phyloP scores from a whole-genome alignment of 1,284 basidiomycete genomes.

The Mixia osmundae region DNA sequence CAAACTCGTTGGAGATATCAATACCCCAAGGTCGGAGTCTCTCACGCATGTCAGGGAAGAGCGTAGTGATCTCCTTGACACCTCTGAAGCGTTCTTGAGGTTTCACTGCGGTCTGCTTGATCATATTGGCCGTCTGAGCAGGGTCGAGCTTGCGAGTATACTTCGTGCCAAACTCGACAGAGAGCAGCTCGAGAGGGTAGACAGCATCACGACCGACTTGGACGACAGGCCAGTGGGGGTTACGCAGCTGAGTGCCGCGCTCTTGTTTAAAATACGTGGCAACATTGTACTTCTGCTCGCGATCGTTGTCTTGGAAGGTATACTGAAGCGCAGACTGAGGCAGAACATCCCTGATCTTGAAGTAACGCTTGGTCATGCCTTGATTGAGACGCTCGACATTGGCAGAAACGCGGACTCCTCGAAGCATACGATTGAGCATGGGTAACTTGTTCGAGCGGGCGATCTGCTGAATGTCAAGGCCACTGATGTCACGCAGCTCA shows the following conservation, averaged over 20 bases:
- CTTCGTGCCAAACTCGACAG: constrained; percentile 10
- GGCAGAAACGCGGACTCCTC: neutral
- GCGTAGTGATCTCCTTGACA: no score
- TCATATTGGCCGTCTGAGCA: constrained; percentile 10
- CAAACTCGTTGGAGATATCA: constrained; percentile 2
- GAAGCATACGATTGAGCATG: neutral
- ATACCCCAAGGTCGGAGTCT: constrained; percentile 7
- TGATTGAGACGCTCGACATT: neutral
- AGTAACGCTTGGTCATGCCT: neutral
- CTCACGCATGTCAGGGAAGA: constrained; percentile 5
- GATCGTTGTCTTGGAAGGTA: neutral
- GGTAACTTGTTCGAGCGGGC: neutral
- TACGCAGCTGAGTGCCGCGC: constrained; percentile 2
- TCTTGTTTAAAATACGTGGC: neutral
- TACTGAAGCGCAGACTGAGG: neutral
- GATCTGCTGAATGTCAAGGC: neutral
- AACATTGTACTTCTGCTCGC: neutral
- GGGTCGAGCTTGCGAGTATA: constrained; percentile 11
- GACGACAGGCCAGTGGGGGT: constrained; percentile 10
- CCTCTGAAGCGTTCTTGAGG: neutral
- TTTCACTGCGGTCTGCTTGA: constrained; percentile 8
- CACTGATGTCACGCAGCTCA: neutral
- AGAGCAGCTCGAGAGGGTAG: constrained; percentile 15
- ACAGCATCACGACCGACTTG: constrained; percentile 12
- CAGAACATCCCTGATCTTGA: constrained; percentile 1